Evolutionary conservation across 768 basidiomycete species (phyloP), one percentile per base, ranked within the genome.

Genomic region (Rhodocollybia butyracea): DNA sequence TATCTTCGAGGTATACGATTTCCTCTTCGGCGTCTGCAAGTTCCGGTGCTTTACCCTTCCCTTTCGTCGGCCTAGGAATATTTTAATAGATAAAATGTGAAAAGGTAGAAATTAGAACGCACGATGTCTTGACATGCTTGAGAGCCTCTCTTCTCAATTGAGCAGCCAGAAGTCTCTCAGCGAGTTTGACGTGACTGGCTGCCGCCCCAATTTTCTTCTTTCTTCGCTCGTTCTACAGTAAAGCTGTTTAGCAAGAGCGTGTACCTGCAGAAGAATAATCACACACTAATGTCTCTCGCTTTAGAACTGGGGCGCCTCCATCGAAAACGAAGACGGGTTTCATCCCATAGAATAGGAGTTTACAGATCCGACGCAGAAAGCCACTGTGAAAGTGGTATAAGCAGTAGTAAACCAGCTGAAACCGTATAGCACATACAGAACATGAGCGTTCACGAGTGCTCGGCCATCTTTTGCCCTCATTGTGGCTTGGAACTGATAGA

Each of bases 321-420:
- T 99, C 97, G 65, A 99, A 99, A 12, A 99, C 95, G 64, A 99
- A 99, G 32, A 99, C 95, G 0, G 97, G 97, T 68, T 91, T 95
- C 67, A 98, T 96, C 12, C 97, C 97, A 66, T 97, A 94, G 73
- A 95, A 98, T 40, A 99, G 72, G 29, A 99, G 79, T 71, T 98
- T 98, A 70, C 87, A 86, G 55, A 98, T 97, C 2, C 97, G 82
- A 29, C 96, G 81, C 41, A 92, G 73, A 69, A 91, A 91, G 54
- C 96, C 94, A 34, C 48, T 50, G 21, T 2, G 19, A 38, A 26
- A 2, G 24, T 34, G 7, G 11, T 15, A 50, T 50, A 22, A 50
- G 24, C 21, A 2, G 13, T 13, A 24, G 27, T 26, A 2, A 5
- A 24, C n/a, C 8, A 15, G 22, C 34, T 15, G 19, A 17, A 17